Evolutionary conservation across 805 yeast genomes (phyloP).

Genomic region (Yamadazyma akitaensis): DNA sequence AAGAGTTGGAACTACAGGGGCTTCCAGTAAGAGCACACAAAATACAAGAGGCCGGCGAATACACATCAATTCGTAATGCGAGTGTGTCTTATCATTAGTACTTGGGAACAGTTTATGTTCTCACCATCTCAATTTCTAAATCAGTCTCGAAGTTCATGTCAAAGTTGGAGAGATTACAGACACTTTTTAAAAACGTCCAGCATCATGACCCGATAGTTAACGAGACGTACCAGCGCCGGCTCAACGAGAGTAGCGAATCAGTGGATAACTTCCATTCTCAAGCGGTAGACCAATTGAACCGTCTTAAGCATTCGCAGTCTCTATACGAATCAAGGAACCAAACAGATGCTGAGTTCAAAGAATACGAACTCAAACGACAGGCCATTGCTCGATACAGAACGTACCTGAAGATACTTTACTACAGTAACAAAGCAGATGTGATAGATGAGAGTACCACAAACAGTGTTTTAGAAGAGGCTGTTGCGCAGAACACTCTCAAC

Average conservation of each 20-base stretch:
- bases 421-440: slow-evolving; percentile 4
- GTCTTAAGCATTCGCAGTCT: background rate
- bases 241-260: slow-evolving; percentile 1
- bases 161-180: slow-evolving; percentile 4
- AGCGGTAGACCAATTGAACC: slow-evolving; percentile 16
- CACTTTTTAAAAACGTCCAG: background rate
- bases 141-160: slow-evolving; percentile 1
- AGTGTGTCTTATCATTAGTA: background rate
- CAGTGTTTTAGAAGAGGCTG: background rate
- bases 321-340: background rate
- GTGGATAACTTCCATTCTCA: slow-evolving; percentile 12
- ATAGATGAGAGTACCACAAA: slow-evolving; percentile 6
- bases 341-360: background rate
- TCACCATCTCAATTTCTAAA: background rate
- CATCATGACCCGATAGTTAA: slow-evolving; percentile 3
- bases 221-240: slow-evolving; percentile 6
- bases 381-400: slow-evolving; percentile 7
- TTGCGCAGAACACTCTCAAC: background rate
- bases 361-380: slow-evolving; percentile 5
- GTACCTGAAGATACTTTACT: slow-evolving; percentile 4
- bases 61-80: no score
- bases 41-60: no score
- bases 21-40: no score
- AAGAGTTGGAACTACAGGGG: no score
- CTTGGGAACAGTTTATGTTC: background rate